phyloP scores from a whole-genome alignment of 805 yeast species.

The Kodamaea neixiangensis region DNA sequence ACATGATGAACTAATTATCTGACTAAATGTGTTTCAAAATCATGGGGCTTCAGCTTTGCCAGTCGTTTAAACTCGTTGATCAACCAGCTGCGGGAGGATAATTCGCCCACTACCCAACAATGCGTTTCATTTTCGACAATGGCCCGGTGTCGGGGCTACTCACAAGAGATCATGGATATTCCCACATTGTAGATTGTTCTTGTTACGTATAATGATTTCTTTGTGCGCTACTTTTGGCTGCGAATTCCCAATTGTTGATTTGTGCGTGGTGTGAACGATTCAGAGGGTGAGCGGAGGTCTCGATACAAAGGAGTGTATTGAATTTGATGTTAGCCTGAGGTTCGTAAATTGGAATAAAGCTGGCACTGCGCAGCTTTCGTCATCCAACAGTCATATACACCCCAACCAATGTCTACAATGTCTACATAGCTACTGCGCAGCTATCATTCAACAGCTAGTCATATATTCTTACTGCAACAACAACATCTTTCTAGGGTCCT shows the following conservation, averaged over 20 bases:
- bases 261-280: not conserved
- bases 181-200: not conserved
- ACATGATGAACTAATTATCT: not conserved
- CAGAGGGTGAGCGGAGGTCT: not conserved
- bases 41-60: not conserved
- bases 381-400: too few species aligned
- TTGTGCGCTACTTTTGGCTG: not conserved
- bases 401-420: too few species aligned
- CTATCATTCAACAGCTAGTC: not conserved
- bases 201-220: not conserved
- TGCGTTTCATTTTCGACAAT: not conserved
- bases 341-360: too few species aligned
- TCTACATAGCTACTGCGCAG: too few species aligned
- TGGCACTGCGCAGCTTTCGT: too few species aligned
- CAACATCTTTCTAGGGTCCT: slow-evolving; percentile 98
- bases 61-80: not conserved
- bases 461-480: slow-evolving; percentile 23
- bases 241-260: not conserved
- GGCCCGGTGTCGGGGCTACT: not conserved
- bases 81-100: not conserved
- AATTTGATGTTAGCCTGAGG: too few species aligned
- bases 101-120: not conserved
- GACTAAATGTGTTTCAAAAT: not conserved
- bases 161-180: not conserved
- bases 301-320: too few species aligned